Conservation (phyloP, 495 filamentous ascomycete species). For the Pyronema omphalodes region DNA sequence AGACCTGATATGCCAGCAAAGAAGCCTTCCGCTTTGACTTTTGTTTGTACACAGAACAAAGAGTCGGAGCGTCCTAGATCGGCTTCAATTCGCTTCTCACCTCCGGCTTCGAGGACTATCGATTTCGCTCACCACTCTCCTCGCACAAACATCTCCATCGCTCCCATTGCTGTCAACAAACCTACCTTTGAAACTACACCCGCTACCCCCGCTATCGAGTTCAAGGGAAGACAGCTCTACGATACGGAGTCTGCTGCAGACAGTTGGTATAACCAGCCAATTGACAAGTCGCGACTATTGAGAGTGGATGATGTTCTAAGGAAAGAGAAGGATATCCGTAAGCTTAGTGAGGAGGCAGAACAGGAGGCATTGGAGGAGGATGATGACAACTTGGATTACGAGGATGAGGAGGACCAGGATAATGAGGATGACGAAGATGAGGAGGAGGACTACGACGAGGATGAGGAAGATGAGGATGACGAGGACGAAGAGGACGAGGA, state of each 20-base stretch:
- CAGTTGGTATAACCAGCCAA: conserved; percentile 22
- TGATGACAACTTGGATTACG: conserved; percentile 41
- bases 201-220: not conserved
- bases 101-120: conserved; percentile 1
- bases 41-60: conserved; percentile 18
- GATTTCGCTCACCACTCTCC: not conserved
- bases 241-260: conserved; percentile 17
- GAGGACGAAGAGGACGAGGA: conserved; percentile 35
- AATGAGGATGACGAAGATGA: conserved; percentile 31
- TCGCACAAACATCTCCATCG: not conserved
- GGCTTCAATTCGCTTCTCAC: conserved; percentile 10
- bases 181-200: not conserved
- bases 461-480: conserved; percentile 27
- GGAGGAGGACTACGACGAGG: conserved; percentile 32
- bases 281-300: conserved; percentile 20
- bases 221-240: not conserved
- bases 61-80: conserved; percentile 1
- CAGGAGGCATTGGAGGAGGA: conserved; percentile 64
- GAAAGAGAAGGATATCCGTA: conserved; percentile 77
- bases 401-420: conserved; percentile 36
- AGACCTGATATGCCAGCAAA: conserved; percentile 5
- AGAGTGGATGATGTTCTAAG: conserved; percentile 63
- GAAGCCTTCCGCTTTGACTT: conserved; percentile 18
- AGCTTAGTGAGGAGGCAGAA: conserved; percentile 76
- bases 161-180: not conserved